Evolutionary conservation across 2,329 filamentous ascomycete genomes (phyloP).

Genomic region (Hymenoscyphus albidus): DNA sequence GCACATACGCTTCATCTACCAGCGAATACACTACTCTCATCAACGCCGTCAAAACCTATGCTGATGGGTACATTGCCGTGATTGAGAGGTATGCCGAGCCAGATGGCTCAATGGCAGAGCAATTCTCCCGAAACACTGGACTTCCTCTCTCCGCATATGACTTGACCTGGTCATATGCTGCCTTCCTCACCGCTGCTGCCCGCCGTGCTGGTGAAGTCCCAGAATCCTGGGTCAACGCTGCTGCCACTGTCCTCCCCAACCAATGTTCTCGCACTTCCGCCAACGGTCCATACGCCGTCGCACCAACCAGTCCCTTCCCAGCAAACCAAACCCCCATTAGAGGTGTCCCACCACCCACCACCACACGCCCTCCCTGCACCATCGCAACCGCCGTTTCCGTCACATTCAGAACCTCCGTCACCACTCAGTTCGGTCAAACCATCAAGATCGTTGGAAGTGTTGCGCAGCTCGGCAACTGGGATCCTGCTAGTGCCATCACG

Average conservation of each 20-base stretch:
- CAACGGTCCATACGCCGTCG: slow-evolving; percentile 47
- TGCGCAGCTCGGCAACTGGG: slow-evolving; percentile 59
- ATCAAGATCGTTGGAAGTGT: slow-evolving; percentile 62
- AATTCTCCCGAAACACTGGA: slow-evolving; percentile 55
- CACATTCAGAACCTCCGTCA: slow-evolving; percentile 57
- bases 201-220: slow-evolving; percentile 54
- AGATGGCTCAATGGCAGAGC: slow-evolving; percentile 64
- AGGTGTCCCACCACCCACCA: slow-evolving; percentile 13
- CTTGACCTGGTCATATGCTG: slow-evolving; percentile 70
- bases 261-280: slow-evolving; percentile 46
- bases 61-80: slow-evolving; percentile 51
- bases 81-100: slow-evolving; percentile 48
- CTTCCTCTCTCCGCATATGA: slow-evolving; percentile 59
- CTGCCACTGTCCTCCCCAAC: slow-evolving; percentile 46
- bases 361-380: slow-evolving; percentile 3
- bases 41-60: slow-evolving; percentile 59
- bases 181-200: slow-evolving; percentile 60
- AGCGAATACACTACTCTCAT: slow-evolving; percentile 60
- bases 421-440: slow-evolving; percentile 57
- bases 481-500: slow-evolving; percentile 48
- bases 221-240: slow-evolving; percentile 50
- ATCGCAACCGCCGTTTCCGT: slow-evolving; percentile 40
- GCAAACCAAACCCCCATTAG: slow-evolving; percentile 33
- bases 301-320: slow-evolving; percentile 46
- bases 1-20: slow-evolving; percentile 60